A percentile compares a stretch with the other conserved stretches of the same genome.
Conservation (phyloP, 2,329 filamentous ascomycete species). For the Claviceps lovelessii region DNA sequence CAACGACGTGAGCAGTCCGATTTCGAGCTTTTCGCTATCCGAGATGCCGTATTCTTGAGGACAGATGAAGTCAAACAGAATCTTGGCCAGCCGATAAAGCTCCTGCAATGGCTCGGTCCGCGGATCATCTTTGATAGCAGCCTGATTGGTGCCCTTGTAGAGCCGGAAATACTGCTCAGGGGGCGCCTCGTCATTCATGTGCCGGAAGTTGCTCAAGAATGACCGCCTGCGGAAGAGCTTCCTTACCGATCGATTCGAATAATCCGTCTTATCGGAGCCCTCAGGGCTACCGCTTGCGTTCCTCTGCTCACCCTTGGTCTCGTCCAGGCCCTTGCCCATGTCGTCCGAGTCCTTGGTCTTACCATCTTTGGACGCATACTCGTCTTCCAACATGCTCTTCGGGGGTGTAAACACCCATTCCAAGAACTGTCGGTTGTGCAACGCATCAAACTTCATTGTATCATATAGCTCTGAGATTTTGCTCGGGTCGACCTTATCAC, state of each 20-base stretch:
- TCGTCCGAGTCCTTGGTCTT: conserved; percentile 30
- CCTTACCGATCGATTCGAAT: conserved; percentile 21
- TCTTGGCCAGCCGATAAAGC: conserved; percentile 83
- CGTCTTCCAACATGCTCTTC: conserved; percentile 61
- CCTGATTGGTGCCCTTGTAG: conserved; percentile 60
- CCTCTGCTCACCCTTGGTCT: conserved; percentile 18
- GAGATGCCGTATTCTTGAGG: conserved; percentile 97
- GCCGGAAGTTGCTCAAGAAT: conserved; percentile 39
- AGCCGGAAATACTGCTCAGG: conserved; percentile 77
- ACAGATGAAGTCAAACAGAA: conserved; percentile 95
- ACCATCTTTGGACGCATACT: conserved; percentile 33
- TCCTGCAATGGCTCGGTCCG: conserved; percentile 81
- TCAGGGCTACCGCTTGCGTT: conserved; percentile 19
- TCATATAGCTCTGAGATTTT: conserved; percentile 98
- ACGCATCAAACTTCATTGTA: conserved; percentile 97
- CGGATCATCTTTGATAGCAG: conserved; percentile 59
- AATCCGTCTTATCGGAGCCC: conserved; percentile 27
- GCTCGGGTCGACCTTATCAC: conserved; percentile 94
- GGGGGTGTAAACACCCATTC: conserved; percentile 96
- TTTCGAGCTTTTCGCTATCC: conserved; percentile 94
- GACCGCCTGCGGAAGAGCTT: conserved; percentile 46
- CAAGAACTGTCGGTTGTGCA: conserved; percentile 90
- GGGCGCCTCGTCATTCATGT: conserved; percentile 39
- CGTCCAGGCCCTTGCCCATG: conserved; percentile 20
- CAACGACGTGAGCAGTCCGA: conserved; percentile 83